Evolutionary conservation across 345 rosid species (phyloP).

Genomic region (Gossypium turneri): DNA sequence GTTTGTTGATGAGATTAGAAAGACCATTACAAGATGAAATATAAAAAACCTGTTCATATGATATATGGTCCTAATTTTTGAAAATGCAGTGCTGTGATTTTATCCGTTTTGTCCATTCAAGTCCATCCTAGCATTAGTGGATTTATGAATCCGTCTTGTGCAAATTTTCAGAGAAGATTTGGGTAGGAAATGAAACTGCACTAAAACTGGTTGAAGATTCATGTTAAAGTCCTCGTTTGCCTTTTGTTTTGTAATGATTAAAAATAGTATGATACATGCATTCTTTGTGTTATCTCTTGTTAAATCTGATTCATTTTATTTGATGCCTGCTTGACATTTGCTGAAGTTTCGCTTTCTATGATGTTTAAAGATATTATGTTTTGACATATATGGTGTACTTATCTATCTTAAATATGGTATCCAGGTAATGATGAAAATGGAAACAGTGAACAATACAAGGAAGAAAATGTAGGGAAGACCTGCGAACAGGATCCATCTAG

Average conservation of each 20-base stretch:
- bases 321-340: constrained; percentile 4
- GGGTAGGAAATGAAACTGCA: background rate
- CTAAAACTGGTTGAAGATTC: background rate
- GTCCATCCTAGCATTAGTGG: constrained; percentile 1
- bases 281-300: background rate
- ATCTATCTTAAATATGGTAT: constrained; percentile 12
- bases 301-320: background rate
- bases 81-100: background rate
- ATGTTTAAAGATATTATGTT: constrained; percentile 1
- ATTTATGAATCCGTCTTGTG: background rate
- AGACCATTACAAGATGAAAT: background rate
- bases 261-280: background rate
- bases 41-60: background rate
- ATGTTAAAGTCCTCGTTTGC: background rate
- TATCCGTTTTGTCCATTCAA: background rate
- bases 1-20: constrained; percentile 7
- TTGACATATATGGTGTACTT: constrained; percentile 9
- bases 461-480: constrained; percentile 31
- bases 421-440: constrained; percentile 34
- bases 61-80: background rate
- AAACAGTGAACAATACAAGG: constrained; percentile 31
- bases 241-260: background rate
- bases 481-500: constrained; percentile 29
- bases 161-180: background rate
- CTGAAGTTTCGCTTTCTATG: background rate